phyloP scores from a whole-genome alignment of 225 moss, liverwort and hornwort species.

The Physcomitrellopsis africana region DNA sequence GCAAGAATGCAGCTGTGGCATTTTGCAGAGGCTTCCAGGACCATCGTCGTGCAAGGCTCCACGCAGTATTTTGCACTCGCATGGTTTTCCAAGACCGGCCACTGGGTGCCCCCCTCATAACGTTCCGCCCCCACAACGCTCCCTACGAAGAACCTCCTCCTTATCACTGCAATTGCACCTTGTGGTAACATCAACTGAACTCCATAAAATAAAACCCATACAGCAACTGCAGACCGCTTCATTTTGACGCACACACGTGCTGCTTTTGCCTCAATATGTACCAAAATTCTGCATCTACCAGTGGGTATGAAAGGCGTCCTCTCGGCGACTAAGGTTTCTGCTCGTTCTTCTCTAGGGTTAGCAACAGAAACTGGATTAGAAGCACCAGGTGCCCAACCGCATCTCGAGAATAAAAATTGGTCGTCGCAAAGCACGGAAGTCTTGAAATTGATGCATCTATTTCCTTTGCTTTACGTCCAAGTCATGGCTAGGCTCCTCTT shows the following conservation, averaged over 20 bases:
- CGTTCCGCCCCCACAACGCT: neutral
- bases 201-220: constrained; percentile 28
- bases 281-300: neutral
- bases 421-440: neutral
- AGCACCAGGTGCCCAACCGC: neutral
- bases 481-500: neutral
- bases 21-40: constrained; percentile 39
- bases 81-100: constrained; percentile 22
- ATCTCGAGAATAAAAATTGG: neutral
- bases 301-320: neutral
- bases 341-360: neutral
- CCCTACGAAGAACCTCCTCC: constrained; percentile 47
- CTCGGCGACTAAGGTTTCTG: neutral
- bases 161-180: constrained; percentile 37
- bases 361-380: neutral
- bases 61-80: constrained; percentile 45
- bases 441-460: neutral
- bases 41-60: constrained; percentile 59
- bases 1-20: constrained; percentile 54
- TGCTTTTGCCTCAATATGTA: constrained; percentile 8
- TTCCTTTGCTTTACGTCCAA: neutral
- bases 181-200: constrained; percentile 33
- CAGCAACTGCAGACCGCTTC: constrained; percentile 21
- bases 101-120: neutral
- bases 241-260: constrained; percentile 16